Base-by-base conservation (phyloP, 805 yeast species). In the Lipomyces japonicus region DNA sequence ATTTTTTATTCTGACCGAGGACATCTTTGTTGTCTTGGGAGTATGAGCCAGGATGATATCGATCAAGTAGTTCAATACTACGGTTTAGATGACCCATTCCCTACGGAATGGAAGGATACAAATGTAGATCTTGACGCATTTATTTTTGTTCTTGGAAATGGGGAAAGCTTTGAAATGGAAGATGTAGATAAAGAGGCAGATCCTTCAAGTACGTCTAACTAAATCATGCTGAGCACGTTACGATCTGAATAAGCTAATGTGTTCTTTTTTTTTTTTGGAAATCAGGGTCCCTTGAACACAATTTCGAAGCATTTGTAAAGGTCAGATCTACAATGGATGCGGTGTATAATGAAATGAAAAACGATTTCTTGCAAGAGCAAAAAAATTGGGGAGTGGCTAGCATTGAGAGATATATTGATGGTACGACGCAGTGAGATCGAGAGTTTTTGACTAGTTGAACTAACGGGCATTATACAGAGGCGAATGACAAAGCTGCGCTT, bases 281-380 rank as follows among this genome's bases (percentile, higher is more conserved):
- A 23, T 18, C 12, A 51, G 55, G 48, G 5, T 31, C 14, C 2
- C 3, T 46, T 4, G 53, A 48, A 28, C 53, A 73, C 12, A 86
- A 84, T 61, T 82, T 80, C 58, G 76, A 78, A 46, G 73, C 75
- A 57, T 84, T 82, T 55, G 86, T 85, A 28, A 76, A 76, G 54
- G 74, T 82, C 24, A 85, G 85, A 61, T 77, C 82, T 22, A 71
- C 78, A 2, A 67, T 85, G 32, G 90, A 84, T 61, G 74, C 74
- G 24, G 80, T 83, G 3, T 76, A 80, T 53, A 69, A 66, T 19
- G 81, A 78, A 55, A 79, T 82, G 58, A 68, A 73, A 26, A 60
- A 62, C n/a, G 62, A 70, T 16, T 74, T 73, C 9, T 59, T 67
- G 42, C 60, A 58, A 30, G 59, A 53, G 18, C 50, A 57, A 4